phyloP scores from a whole-genome alignment of 139 green algal genomes.

The Tetradesmus obliquus region DNA sequence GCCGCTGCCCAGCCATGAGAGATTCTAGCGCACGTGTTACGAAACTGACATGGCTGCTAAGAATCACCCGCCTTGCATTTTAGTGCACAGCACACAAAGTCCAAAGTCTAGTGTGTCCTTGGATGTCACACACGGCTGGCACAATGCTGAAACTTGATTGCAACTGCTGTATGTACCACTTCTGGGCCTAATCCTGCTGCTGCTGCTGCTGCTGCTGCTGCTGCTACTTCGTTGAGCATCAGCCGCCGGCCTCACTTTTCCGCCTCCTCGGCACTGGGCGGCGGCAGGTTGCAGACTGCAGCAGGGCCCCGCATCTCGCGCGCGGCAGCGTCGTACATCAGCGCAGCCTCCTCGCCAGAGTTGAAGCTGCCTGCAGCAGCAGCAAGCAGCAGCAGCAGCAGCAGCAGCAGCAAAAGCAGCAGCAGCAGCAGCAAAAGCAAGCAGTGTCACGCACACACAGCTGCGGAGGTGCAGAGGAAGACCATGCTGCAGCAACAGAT shows the following conservation, averaged over 20 bases:
- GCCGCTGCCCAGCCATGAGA: too few species aligned
- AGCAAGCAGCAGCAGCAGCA: background rate
- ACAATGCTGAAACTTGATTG: background rate
- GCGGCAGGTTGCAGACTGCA: conserved; percentile 76
- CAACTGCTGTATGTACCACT: background rate
- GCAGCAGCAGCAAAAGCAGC: background rate
- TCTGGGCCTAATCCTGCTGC: background rate
- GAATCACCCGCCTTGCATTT: too few species aligned
- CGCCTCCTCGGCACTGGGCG: background rate
- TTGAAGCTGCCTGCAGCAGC: conserved; percentile 80
- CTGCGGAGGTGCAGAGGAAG: too few species aligned
- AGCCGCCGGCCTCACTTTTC: background rate
- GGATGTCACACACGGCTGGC: background rate
- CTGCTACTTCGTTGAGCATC: background rate
- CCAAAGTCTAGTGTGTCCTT: too few species aligned
- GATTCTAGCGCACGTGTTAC: too few species aligned
- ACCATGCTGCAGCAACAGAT: too few species aligned
- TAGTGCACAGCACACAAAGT: too few species aligned
- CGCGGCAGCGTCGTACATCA: conserved; percentile 78
- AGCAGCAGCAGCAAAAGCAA: too few species aligned
- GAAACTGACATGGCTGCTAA: too few species aligned
- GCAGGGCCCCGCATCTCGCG: conserved; percentile 67
- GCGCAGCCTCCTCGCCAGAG: conserved; percentile 78
- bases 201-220: background rate
- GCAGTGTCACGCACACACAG: too few species aligned